Conservation (phyloP, 345 rosid species). For the Psidium guajava region DNA sequence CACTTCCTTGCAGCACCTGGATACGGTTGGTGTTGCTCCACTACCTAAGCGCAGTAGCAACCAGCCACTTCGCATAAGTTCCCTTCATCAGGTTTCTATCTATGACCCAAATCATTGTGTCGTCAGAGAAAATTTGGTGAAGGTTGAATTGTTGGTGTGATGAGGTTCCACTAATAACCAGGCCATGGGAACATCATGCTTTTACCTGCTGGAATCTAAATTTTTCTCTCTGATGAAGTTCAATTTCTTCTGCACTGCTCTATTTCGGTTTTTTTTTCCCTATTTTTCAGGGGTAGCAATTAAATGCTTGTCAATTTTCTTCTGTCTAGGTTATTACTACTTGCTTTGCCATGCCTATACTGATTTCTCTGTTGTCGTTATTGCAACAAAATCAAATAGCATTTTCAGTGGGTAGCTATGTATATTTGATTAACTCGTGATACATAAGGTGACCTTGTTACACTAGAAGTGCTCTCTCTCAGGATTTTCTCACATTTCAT, state of each 20-base stretch:
- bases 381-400: not conserved
- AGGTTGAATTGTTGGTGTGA: not conserved
- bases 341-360: not conserved
- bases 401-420: not conserved
- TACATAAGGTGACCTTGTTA: not conserved
- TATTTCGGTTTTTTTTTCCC: not conserved
- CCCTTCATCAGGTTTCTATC: constrained; percentile 80
- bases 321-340: not conserved
- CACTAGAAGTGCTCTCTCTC: not conserved
- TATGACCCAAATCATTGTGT: not conserved
- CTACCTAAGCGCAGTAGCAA: constrained; percentile 80
- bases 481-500: not conserved
- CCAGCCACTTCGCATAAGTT: constrained; percentile 83
- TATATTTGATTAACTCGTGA: not conserved
- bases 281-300: not conserved
- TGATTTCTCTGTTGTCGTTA: not conserved
- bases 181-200: not conserved
- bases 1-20: constrained; percentile 54
- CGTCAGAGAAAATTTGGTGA: not conserved
- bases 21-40: constrained; percentile 70
- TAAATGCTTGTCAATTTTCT: not conserved
- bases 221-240: not conserved
- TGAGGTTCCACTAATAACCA: not conserved
- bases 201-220: not conserved
- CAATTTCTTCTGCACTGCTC: not conserved